Base-by-base conservation (phyloP, 306 rosid genomes). In the Vigna nakashimae region DNA sequence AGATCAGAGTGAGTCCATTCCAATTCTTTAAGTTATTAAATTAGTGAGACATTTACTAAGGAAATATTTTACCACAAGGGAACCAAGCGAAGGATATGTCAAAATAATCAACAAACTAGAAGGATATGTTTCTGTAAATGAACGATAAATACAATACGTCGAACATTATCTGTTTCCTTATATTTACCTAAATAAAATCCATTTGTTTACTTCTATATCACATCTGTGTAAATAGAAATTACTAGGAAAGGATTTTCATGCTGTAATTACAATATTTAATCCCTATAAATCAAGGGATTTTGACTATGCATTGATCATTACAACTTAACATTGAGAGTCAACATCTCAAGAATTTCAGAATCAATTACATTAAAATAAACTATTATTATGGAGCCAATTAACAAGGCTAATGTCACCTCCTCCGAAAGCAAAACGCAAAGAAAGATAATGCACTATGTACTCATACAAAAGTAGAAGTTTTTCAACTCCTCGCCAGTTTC, bases 31-130 rank as follows among this genome's bases (percentile, higher is more conserved):
- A 20, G 22, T 26, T 26, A 26, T 26, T 26, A 26, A 26, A 26
- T 26, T 26, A 26, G 28, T 26, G 3, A 26, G 28, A 26, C 28
- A 26, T 26, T 28, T 28, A 28, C 32, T 28, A 28, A 28, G 32
- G 32, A 28, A 28, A 28, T 28, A 28, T 28, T 28, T 28, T 28
- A 3, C 32, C 32, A 28, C 32, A 28, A 3, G 32, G 32, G 32
- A 28, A 28, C 32, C 32, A 28, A 28, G 32, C 32, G 32, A 28
- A 28, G 32, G 4, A 28, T 3, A 3, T 28, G 65, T 56, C 62
- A 73, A 79, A 72, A 78, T 73, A 82, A 71, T 56, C 15, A 73
- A 53, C 6, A 62, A 77, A 59, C 69, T 43, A 74, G 40, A 60
- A 74, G 63, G 14, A 30, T 67, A 52, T 18, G 51, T 48, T 57